Evolutionary conservation across 768 basidiomycete genomes (phyloP).

Genomic region (Russula sp.): DNA sequence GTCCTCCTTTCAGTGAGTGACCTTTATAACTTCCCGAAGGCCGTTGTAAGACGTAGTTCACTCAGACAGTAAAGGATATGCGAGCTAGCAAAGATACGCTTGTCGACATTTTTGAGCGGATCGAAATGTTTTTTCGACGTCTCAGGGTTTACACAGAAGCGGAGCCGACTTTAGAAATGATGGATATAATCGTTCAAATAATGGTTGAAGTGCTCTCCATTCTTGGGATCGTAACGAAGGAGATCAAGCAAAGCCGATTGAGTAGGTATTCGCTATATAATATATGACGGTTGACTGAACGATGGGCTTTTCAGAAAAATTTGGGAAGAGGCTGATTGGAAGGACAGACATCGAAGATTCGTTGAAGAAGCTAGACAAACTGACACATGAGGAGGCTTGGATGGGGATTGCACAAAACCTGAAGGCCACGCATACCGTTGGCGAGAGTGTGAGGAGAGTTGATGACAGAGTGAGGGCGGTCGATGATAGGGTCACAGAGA

Average conservation of each 20-base stretch:
- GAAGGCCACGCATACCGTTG: background rate
- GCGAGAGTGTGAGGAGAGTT: no score
- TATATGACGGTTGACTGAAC: no score
- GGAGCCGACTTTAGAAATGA: background rate
- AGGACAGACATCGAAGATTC: background rate
- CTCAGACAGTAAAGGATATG: background rate
- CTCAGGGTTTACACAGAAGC: background rate
- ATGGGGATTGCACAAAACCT: background rate
- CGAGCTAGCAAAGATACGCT: background rate
- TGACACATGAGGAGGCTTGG: background rate
- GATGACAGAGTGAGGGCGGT: background rate
- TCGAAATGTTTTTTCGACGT: background rate
- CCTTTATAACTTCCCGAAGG: background rate
- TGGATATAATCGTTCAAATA: background rate
- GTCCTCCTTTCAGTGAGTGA: background rate
- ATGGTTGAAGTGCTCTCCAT: background rate
- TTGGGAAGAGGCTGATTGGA: background rate
- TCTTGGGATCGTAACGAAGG: no score
- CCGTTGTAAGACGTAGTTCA: background rate
- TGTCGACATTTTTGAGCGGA: background rate
- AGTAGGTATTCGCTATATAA: no score
- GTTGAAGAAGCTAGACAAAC: conserved; percentile 1
- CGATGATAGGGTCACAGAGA: background rate
- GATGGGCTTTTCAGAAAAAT: background rate
- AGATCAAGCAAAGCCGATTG: no score